Evolutionary conservation across 2,329 filamentous ascomycete species (phyloP).

Genomic region (Paracoccidioides brasiliensis): DNA sequence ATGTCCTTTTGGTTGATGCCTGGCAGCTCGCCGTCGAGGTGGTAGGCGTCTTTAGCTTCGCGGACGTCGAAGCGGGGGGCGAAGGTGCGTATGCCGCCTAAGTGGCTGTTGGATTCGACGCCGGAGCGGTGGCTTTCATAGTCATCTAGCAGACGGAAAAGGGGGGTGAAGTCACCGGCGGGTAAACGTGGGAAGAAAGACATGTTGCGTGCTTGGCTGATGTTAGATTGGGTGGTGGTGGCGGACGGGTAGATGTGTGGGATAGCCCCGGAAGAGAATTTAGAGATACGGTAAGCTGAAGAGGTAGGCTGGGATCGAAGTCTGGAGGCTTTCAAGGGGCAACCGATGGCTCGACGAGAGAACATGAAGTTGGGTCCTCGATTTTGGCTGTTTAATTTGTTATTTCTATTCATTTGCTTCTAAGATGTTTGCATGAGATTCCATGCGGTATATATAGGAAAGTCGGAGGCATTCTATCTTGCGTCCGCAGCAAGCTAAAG

Average conservation of each 20-base stretch:
- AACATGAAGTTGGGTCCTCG: not conserved
- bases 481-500: too few species aligned
- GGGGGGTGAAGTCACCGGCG: conserved; percentile 24
- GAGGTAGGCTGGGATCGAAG: not conserved
- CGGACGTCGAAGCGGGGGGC: conserved; percentile 33
- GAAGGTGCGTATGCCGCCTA: conserved; percentile 19
- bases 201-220: conserved; percentile 21
- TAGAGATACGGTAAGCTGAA: not conserved
- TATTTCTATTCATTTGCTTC: not conserved
- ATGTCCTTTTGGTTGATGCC: conserved; percentile 32
- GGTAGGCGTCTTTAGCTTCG: conserved; percentile 28
- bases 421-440: not conserved
- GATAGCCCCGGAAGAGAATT: not conserved
- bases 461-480: too few species aligned
- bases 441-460: not conserved
- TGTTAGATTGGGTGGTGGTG: not conserved
- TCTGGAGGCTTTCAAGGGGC: not conserved
- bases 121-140: conserved; percentile 22
- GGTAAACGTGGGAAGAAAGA: conserved; percentile 26
- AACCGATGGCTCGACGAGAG: not conserved
- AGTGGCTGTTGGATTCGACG: not conserved
- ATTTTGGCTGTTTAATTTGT: not conserved
- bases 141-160: conserved; percentile 33
- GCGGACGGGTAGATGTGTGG: not conserved
- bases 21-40: conserved; percentile 34